phyloP scores from a whole-genome alignment of 202 grass and related monocot genomes.

The Hordeum pubiflorum region DNA sequence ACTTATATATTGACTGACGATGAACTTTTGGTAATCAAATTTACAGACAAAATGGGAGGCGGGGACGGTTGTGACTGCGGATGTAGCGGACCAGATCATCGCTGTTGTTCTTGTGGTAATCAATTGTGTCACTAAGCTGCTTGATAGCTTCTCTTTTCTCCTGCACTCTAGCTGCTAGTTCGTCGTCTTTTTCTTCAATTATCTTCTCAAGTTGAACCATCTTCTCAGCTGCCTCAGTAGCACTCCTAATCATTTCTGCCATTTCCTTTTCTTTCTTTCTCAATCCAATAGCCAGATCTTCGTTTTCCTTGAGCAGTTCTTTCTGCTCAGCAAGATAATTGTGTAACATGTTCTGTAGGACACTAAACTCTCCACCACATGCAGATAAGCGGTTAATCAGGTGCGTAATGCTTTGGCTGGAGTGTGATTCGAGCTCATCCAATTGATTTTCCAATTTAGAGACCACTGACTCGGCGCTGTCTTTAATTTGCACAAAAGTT shows the following conservation, averaged over 20 bases:
- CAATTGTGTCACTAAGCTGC: constrained; percentile 62
- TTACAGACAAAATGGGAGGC: constrained; percentile 46
- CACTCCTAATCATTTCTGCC: constrained; percentile 34
- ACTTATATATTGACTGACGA: constrained; percentile 14
- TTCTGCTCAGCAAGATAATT: constrained; percentile 48
- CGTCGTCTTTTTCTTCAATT: constrained; percentile 49
- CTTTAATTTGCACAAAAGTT: constrained; percentile 44
- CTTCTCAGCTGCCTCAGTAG: constrained; percentile 29
- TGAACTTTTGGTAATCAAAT: not conserved
- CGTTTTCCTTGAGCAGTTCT: constrained; percentile 26
- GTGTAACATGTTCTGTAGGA: constrained; percentile 37
- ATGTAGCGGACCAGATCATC: constrained; percentile 42
- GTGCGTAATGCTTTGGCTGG: constrained; percentile 13
- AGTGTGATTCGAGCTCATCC: constrained; percentile 37
- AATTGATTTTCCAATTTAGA: constrained; percentile 38
- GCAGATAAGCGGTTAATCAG: constrained; percentile 33
- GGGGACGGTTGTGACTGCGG: constrained; percentile 29
- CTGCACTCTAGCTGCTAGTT: constrained; percentile 43
- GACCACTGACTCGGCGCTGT: constrained; percentile 19
- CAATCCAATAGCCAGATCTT: constrained; percentile 27
- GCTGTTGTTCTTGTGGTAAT: constrained; percentile 74
- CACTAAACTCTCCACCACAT: constrained; percentile 42
- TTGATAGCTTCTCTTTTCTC: constrained; percentile 95
- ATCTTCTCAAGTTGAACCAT: constrained; percentile 46
- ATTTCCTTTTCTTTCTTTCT: constrained; percentile 35